phyloP scores from a whole-genome alignment of 371 early-diverging fungal species.

The Paraphysoderma sedebokerense region DNA sequence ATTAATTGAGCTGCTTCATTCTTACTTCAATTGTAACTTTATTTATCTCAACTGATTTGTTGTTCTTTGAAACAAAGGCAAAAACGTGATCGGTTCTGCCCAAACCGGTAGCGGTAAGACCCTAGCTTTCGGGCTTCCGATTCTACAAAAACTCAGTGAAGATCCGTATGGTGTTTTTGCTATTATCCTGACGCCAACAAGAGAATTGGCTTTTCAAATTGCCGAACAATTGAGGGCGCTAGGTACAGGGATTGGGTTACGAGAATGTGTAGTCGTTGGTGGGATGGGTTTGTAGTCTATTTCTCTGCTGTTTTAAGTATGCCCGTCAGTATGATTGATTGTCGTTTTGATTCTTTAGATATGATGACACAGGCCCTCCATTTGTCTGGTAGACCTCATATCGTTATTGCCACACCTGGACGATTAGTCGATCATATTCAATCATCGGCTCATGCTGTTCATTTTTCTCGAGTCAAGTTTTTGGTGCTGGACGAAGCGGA shows the following conservation, averaged over 20 bases:
- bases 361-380: constrained; percentile 87
- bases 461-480: constrained; percentile 36
- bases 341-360: constrained; percentile 25
- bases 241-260: constrained; percentile 73
- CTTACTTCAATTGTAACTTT: neutral
- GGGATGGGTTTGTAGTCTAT: constrained; percentile 45
- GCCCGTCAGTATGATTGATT: neutral
- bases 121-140: constrained; percentile 96
- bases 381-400: constrained; percentile 74
- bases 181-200: constrained; percentile 89
- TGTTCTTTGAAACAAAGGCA: constrained; percentile 22
- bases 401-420: constrained; percentile 97
- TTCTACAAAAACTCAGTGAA: constrained; percentile 77
- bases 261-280: constrained; percentile 84
- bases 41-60: neutral
- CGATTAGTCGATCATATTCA: constrained; percentile 84
- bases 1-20: neutral
- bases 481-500: constrained; percentile 98
- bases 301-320: neutral
- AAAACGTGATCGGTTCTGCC: constrained; percentile 91
- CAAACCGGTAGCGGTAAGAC: constrained; percentile 99
- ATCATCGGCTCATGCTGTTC: constrained; percentile 52
- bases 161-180: constrained; percentile 91
- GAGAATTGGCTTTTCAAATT: constrained; percentile 93
- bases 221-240: constrained; percentile 88